A percentile compares a stretch with the other conserved stretches of the same genome.
Conservation (phyloP, 768 basidiomycete species). For the Paxillus involutus region DNA sequence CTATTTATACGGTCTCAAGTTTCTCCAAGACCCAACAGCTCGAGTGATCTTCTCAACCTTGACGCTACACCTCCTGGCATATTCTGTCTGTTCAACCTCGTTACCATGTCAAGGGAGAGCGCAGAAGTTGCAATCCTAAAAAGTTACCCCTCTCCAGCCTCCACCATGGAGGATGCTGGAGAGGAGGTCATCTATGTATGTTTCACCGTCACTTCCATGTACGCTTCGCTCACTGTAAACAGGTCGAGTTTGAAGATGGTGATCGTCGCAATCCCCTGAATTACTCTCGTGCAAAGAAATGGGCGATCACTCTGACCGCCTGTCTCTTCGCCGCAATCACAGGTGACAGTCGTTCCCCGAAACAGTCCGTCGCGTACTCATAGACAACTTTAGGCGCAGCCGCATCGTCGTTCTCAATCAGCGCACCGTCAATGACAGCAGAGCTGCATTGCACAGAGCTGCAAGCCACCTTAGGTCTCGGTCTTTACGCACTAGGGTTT, state of each 20-base stretch:
- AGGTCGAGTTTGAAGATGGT: slow-evolving; percentile 40
- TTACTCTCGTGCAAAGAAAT: slow-evolving; percentile 40
- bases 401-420: slow-evolving; percentile 52
- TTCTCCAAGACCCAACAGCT: not conserved
- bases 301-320: slow-evolving; percentile 35
- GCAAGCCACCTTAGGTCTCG: slow-evolving; percentile 47
- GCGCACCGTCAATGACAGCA: slow-evolving; percentile 51
- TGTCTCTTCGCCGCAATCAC: slow-evolving; percentile 26
- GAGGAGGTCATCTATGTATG: slow-evolving; percentile 14
- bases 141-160: not conserved
- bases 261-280: slow-evolving; percentile 41
- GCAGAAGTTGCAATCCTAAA: not conserved
- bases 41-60: not conserved
- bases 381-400: slow-evolving; percentile 41
- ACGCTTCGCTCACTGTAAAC: slow-evolving; percentile 2
- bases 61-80: not conserved
- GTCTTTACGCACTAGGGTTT: slow-evolving; percentile 58
- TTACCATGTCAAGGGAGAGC: slow-evolving; percentile 12
- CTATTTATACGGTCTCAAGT: slow-evolving; percentile 13
- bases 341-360: slow-evolving; percentile 5
- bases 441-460: slow-evolving; percentile 43
- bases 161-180: not conserved
- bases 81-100: not conserved
- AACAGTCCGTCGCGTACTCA: not conserved
- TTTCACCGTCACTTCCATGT: not conserved